Conservation (phyloP, 257 asterid species). For the Solanum raphanifolium region DNA sequence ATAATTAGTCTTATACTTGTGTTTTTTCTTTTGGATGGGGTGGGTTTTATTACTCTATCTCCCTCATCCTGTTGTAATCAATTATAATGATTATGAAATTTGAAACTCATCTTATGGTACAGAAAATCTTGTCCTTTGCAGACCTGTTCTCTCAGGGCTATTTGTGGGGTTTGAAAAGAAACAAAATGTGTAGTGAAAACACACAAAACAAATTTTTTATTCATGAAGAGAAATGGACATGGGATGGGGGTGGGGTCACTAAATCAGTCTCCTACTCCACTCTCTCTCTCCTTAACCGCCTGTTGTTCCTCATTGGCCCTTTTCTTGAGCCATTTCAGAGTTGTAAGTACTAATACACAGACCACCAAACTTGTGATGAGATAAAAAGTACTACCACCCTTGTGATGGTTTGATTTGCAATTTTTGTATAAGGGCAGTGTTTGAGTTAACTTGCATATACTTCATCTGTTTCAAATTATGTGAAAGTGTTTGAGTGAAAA, state of each 20-base stretch:
- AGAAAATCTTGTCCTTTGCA: conserved; percentile 43
- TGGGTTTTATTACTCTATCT: background rate
- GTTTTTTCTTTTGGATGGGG: conserved; percentile 10
- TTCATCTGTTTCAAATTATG: background rate
- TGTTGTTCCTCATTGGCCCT: conserved; percentile 17
- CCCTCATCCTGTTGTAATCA: conserved; percentile 9
- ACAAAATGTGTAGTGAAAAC: conserved; percentile 2
- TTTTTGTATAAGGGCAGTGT: background rate
- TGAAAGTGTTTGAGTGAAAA: background rate
- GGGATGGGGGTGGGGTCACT: background rate
- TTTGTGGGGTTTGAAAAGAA: conserved; percentile 39
- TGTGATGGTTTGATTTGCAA: background rate
- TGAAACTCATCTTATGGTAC: conserved; percentile 22
- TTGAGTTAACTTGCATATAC: background rate
- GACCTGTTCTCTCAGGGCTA: conserved; percentile 22
- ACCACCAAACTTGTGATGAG: conserved; percentile 1
- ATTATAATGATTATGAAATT: conserved; percentile 9
- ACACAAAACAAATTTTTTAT: conserved; percentile 7
- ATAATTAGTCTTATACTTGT: conserved; percentile 31
- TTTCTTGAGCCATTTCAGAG: background rate
- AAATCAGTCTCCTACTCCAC: conserved; percentile 21
- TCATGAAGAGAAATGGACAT: background rate
- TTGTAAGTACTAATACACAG: conserved; percentile 3
- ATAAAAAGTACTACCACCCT: background rate
- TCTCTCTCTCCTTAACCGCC: conserved; percentile 15